Conservation (phyloP, 2,329 filamentous ascomycete species). For the Aspergillus brunneoviolaceus region DNA sequence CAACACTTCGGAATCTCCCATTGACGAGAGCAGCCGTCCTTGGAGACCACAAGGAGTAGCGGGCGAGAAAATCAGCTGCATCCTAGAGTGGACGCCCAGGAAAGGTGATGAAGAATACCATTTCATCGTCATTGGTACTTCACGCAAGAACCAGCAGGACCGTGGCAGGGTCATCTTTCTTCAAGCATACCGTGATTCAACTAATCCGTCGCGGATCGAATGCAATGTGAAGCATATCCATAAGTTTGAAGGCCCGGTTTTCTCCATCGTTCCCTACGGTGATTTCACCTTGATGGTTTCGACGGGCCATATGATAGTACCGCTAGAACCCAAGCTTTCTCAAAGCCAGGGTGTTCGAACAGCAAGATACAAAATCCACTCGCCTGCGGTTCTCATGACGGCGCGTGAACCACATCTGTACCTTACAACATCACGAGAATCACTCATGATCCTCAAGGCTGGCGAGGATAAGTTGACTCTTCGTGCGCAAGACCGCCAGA, state of each 20-base stretch:
- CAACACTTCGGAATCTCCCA: conserved; percentile 6
- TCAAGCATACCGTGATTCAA: conserved; percentile 30
- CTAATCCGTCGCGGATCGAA: conserved; percentile 29
- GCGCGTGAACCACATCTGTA: conserved; percentile 50
- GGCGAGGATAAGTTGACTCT: conserved; percentile 34
- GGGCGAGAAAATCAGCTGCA: conserved; percentile 44
- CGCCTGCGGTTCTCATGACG: conserved; percentile 52
- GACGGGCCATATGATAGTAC: conserved; percentile 45
- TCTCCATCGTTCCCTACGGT: conserved; percentile 55
- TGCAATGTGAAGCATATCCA: conserved; percentile 39
- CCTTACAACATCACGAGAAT: conserved; percentile 56
- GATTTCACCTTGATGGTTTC: conserved; percentile 47
- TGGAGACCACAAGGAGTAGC: conserved; percentile 33
- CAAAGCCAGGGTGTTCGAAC: conserved; percentile 43
- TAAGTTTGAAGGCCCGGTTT: conserved; percentile 45
- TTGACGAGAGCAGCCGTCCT: conserved; percentile 12
- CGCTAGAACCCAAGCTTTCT: conserved; percentile 45
- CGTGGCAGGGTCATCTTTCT: conserved; percentile 42
- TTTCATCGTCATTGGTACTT: conserved; percentile 43
- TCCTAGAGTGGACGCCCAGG: conserved; percentile 43
- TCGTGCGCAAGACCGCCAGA: conserved; percentile 35
- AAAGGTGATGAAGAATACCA: conserved; percentile 39
- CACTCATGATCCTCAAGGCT: conserved; percentile 50
- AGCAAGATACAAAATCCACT: conserved; percentile 45
- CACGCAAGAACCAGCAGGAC: conserved; percentile 28